Base-by-base conservation (phyloP, 441 rosid species). In the Sinapis alba region DNA sequence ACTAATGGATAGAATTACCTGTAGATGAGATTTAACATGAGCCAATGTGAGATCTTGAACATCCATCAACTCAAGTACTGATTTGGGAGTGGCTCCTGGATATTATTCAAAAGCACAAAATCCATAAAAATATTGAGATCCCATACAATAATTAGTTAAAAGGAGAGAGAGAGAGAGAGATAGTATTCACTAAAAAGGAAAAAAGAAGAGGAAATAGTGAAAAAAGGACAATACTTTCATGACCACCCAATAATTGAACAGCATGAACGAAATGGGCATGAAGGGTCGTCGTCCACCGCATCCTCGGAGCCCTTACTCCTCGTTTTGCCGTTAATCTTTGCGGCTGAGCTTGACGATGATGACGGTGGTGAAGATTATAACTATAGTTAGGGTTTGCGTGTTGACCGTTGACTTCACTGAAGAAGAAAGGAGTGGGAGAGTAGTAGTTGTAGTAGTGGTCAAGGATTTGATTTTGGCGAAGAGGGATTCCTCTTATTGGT, bases 21-120 rank as follows among this genome's bases (percentile, higher is more conserved):
- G 99, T 66, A 95, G 83, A 83, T 95, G 99, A 62, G 98, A 95
- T 87, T 95, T 95, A 81, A 95, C 99, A 86, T 95, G 99, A 15
- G 98, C 99, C 85, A 94, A 85, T 81, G 99, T 94, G 80, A 94
- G 98, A 88, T 94, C 99, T 84, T 94, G 94, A 57, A 95, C 98
- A 95, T 95, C 99, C 99, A 95, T 95, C 26, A 95, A 92, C 86
- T 95, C 99, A 76, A 95, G 98, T 69, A 95, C 99, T 79, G 98
- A 92, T 81, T 95, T 95, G 68, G 99, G 98, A 36, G 99, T 95
- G 64, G 99, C 99, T 79, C 99, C 99, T 95, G 76, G 54, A 61
- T 68, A 63, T 62, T 9, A 65, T 73, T 58, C 45, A 72, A 20
- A 72, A 74, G 68, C 73, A 59, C 54, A 60, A 47, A 53, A 77